phyloP scores from a whole-genome alignment of 805 yeast genomes.

The Candida nemodendra region DNA sequence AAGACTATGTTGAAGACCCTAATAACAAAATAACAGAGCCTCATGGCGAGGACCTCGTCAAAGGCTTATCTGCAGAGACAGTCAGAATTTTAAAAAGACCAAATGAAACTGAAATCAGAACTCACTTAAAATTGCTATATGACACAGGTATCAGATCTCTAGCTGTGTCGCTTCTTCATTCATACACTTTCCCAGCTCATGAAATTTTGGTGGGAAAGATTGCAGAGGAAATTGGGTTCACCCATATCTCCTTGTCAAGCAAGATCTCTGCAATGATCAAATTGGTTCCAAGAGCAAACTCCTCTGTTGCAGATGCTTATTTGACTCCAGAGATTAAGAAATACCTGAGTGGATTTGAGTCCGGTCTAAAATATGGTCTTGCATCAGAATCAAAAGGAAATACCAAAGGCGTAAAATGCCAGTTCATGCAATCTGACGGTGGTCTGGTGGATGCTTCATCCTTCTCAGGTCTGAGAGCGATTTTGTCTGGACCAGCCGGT shows the following conservation, averaged over 20 bases:
- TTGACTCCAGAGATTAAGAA: conserved; percentile 74
- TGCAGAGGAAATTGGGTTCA: conserved; percentile 66
- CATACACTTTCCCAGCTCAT: conserved; percentile 71
- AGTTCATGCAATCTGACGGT: conserved; percentile 97
- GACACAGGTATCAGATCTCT: conserved; percentile 62
- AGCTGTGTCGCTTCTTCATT: conserved; percentile 70
- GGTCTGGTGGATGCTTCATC: conserved; percentile 82
- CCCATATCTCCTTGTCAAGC: conserved; percentile 65
- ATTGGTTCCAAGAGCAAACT: conserved; percentile 70
- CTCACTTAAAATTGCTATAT: conserved; percentile 44
- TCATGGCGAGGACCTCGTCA: conserved; percentile 37
- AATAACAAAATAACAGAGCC: conserved; percentile 26
- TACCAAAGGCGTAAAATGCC: conserved; percentile 50
- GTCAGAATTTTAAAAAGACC: conserved; percentile 57
- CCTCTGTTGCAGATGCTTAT: conserved; percentile 80
- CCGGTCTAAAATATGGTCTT: conserved; percentile 57
- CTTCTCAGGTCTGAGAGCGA: conserved; percentile 86
- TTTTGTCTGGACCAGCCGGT: conserved; percentile 96
- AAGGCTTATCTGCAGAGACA: conserved; percentile 68
- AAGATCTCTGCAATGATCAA: conserved; percentile 78
- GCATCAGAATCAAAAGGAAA: conserved; percentile 34
- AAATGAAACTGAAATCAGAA: conserved; percentile 40
- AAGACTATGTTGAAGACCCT: conserved; percentile 77
- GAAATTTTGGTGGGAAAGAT: conserved; percentile 57
- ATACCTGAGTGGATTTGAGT: conserved; percentile 58